These are phyloP conservation scores for Leccinum arenicola DNA, from an alignment of 768 basidiomycete genomes.

Conservation along the genomic window DNA sequence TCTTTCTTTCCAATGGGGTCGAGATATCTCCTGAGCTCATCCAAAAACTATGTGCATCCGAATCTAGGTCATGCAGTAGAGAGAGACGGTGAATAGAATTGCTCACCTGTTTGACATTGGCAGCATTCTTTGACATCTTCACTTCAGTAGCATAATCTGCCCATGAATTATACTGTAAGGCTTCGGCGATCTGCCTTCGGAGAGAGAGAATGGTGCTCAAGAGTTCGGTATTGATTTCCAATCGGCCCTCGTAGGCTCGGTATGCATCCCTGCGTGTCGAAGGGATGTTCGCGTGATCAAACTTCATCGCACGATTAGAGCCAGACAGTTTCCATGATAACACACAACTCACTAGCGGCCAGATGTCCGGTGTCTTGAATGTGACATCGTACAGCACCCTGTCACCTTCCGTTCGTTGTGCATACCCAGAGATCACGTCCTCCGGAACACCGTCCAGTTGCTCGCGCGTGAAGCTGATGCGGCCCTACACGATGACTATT, in stretches of 20 bases:
- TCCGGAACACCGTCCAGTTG: constrained; percentile 81
- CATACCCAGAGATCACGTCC: constrained; percentile 74
- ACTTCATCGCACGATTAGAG: constrained; percentile 38
- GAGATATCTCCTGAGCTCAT: constrained; percentile 68
- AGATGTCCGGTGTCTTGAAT: constrained; percentile 80
- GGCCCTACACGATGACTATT: constrained; percentile 40
- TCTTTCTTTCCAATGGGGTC: constrained; percentile 71
- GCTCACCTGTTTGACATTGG: constrained; percentile 53
- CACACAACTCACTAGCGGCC: constrained; percentile 56
- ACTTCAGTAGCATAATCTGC: constrained; percentile 81
- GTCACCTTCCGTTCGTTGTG: constrained; percentile 55
- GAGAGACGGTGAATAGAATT: not conserved
- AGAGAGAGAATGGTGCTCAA: constrained; percentile 64
- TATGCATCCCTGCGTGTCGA: constrained; percentile 63
- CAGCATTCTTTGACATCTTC: constrained; percentile 75
- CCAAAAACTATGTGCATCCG: constrained; percentile 53
- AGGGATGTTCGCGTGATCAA: constrained; percentile 71
- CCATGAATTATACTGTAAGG: constrained; percentile 76
- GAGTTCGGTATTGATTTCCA: constrained; percentile 66
- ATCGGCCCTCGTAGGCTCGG: constrained; percentile 63
- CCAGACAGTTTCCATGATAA: not conserved
- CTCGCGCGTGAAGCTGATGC: constrained; percentile 61
- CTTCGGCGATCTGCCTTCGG: constrained; percentile 61
- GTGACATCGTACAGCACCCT: constrained; percentile 67
- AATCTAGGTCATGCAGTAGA: not conserved